Base-by-base conservation (phyloP, 208 protist genomes). In the Balamuthia mandrillaris region DNA sequence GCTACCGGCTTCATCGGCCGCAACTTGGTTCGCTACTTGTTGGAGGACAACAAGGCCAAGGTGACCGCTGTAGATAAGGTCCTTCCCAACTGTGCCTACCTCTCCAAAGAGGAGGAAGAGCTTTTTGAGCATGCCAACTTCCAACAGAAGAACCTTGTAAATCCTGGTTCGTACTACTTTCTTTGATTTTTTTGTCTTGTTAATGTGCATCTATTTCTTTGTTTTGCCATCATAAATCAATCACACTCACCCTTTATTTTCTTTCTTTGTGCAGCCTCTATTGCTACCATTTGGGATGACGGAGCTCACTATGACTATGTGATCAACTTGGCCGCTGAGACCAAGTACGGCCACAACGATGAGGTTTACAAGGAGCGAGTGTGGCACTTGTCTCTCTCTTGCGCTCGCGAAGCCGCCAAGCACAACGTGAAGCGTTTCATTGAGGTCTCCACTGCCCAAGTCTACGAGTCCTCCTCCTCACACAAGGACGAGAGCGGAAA, bases 271-370 rank as follows among this genome's bases (percentile, higher is more conserved):
- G 0, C 45, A 86, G 87, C 89, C 1, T 88, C 88, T 27, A 88
- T 95, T 33, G 87, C 81, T 45, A 90, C 91, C 49, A 83, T 90
- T 52, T 97, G 97, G 65, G 70, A 60, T 39, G 91, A 88, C 3
- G 90, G 61, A 14, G 42, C 29, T 18, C 84, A 87, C 35, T 97
- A 89, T 54, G 88, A 94, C 56, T 90, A 89, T 81, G 91, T 97
- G 27, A 85, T 97, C 82, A 95, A 97, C 88, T 85, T 92, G 37
- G 96, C 96, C 16, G 94, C 85, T 35, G 94, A 96, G 85, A 97
- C 94, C 41, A 90, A 92, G 84, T 96, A 94, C 75, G 88, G 94
- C 31, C 93, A 96, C 61, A 66, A 86, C 16, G 88, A 94, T 4
- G 31, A 75, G 21, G 81, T 81, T 24, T 91, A 21, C 74, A 70